These are phyloP conservation scores for Penicillium sp. DNA, from an alignment of 2,329 filamentous ascomycete genomes.

Conservation along the genomic window DNA sequence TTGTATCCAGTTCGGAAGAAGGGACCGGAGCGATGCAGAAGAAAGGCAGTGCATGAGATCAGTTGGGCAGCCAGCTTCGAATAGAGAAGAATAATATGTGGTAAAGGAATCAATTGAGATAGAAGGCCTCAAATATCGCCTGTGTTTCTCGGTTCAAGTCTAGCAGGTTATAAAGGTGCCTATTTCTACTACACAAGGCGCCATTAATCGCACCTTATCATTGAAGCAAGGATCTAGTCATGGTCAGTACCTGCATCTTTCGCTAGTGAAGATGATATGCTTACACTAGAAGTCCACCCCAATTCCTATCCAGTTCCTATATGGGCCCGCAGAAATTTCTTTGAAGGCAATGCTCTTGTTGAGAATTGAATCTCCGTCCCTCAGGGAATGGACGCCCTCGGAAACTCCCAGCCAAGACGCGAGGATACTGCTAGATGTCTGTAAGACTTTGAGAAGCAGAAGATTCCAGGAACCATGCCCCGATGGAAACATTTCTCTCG, in stretches of 20 bases:
- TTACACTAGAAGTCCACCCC: not conserved
- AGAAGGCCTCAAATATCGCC: not conserved
- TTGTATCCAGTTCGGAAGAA: constrained; percentile 1
- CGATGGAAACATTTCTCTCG: not conserved
- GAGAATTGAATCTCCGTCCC: not conserved
- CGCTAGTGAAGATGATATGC: not conserved
- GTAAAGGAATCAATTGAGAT: not conserved
- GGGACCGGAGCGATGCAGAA: not conserved
- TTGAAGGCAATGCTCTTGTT: not conserved
- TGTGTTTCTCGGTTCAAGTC: not conserved
- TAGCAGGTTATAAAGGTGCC: no score
- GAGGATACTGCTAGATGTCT: not conserved
- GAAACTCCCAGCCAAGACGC: not conserved
- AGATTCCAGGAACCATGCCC: not conserved
- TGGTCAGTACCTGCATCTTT: not conserved
- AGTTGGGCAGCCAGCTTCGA: not conserved
- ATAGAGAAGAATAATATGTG: not conserved
- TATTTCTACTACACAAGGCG: no score
- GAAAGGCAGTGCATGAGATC: not conserved
- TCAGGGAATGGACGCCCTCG: not conserved
- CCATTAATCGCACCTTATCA: not conserved
- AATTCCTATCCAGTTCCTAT: not conserved
- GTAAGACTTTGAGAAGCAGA: not conserved
- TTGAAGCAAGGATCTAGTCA: not conserved
- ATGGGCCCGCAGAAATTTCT: not conserved